Evolutionary conservation across 2,329 filamentous ascomycete species (phyloP).

Genomic region (Monosporascus sp.): DNA sequence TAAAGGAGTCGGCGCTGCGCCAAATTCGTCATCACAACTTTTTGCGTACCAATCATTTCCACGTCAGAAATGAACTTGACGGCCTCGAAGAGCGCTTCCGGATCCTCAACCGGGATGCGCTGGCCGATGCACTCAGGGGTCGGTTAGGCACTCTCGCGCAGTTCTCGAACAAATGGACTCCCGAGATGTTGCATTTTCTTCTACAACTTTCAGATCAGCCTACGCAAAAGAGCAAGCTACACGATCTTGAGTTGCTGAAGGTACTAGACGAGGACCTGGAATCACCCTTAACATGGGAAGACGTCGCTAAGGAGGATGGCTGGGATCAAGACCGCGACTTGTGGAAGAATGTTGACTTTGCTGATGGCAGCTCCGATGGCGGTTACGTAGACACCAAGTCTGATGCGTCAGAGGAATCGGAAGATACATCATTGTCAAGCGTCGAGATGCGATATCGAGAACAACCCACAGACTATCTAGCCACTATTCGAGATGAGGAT

Average conservation of each 20-base stretch:
- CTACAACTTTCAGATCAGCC: constrained; percentile 80
- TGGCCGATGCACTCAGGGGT: constrained; percentile 64
- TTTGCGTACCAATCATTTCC: constrained; percentile 70
- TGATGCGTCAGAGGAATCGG: constrained; percentile 27
- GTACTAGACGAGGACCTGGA: constrained; percentile 38
- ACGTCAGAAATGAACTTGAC: constrained; percentile 58
- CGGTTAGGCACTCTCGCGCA: constrained; percentile 56
- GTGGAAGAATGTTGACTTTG: constrained; percentile 65
- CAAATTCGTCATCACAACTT: constrained; percentile 51
- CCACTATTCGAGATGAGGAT: constrained; percentile 28
- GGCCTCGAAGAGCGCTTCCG: constrained; percentile 84
- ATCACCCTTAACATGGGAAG: constrained; percentile 66
- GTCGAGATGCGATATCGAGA: constrained; percentile 23
- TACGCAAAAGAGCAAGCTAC: constrained; percentile 61
- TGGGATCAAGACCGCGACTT: constrained; percentile 62
- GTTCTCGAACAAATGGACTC: constrained; percentile 59
- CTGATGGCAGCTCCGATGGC: constrained; percentile 62
- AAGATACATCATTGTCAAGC: constrained; percentile 32
- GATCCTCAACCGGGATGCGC: constrained; percentile 70
- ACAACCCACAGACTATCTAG: constrained; percentile 30
- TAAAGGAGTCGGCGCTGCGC: constrained; percentile 46
- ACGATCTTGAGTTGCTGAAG: constrained; percentile 54
- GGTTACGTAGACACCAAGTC: constrained; percentile 39
- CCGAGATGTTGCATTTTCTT: constrained; percentile 74
- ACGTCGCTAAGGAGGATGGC: constrained; percentile 72